Percentiles rank a stretch among this genome's conserved stretches.
Evolutionary conservation across 192 early-diverging fungal genomes (phyloP).

Genomic region (Coemansia javaensis): DNA sequence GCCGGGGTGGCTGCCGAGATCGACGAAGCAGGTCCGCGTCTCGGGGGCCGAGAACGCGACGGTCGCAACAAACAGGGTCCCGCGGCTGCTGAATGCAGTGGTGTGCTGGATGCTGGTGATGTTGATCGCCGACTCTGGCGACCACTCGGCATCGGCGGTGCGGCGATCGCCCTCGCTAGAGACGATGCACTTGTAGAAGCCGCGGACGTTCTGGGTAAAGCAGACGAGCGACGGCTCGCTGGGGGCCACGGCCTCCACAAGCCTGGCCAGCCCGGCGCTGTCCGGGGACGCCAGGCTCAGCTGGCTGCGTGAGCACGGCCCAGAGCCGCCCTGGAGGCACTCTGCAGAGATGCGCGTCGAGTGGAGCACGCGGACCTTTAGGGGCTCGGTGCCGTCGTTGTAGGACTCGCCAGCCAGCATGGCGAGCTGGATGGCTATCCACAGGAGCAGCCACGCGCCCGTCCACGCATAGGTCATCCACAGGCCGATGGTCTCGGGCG

Average conservation of each 20-base stretch:
- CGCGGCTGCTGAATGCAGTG: slow-evolving; percentile 2
- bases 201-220: slow-evolving; percentile 31
- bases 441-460: slow-evolving; percentile 24
- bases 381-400: slow-evolving; percentile 4
- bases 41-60: slow-evolving; percentile 34
- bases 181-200: slow-evolving; percentile 32
- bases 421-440: slow-evolving; percentile 17
- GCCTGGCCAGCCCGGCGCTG: slow-evolving; percentile 23
- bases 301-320: slow-evolving; percentile 10
- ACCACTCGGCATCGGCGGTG: slow-evolving; percentile 8
- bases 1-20: slow-evolving; percentile 33
- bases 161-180: not conserved
- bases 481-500: slow-evolving; percentile 28
- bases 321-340: slow-evolving; percentile 2
- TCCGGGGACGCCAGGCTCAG: slow-evolving; percentile 40
- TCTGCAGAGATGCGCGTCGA: slow-evolving; percentile 19
- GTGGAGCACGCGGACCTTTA: slow-evolving; percentile 36
- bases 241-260: slow-evolving; percentile 16
- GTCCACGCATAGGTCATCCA: slow-evolving; percentile 33
- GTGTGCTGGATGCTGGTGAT: slow-evolving; percentile 21
- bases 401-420: slow-evolving; percentile 33
- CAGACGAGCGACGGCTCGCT: slow-evolving; percentile 5
- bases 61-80: slow-evolving; percentile 30
- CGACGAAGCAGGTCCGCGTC: slow-evolving; percentile 48
- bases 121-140: slow-evolving; percentile 31